phyloP scores from a whole-genome alignment of 1,284 basidiomycete species.

The Cystobasidium slooffiae region DNA sequence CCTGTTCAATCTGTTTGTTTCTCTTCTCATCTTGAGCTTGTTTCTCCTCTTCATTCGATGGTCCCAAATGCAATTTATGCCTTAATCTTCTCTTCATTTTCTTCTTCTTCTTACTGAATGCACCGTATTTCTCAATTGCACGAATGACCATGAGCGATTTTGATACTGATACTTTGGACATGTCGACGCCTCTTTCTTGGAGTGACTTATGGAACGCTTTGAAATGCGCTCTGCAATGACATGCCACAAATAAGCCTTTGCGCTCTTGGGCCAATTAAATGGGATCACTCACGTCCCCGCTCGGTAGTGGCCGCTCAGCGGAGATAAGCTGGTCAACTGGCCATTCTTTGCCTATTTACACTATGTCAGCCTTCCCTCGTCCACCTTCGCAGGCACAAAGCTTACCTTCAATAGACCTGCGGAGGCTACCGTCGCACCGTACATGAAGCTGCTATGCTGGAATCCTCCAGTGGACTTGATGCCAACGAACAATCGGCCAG shows the following conservation, averaged over 20 bases:
- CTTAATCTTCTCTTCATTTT: slow-evolving; percentile 50
- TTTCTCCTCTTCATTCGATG: slow-evolving; percentile 21
- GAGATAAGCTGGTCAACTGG: slow-evolving; percentile 67
- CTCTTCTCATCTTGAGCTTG: slow-evolving; percentile 33
- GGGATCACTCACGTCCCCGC: slow-evolving; percentile 62
- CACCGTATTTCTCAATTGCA: slow-evolving; percentile 57
- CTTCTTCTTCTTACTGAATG: slow-evolving; percentile 55
- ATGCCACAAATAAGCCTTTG: not conserved
- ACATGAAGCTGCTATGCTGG: slow-evolving; percentile 71
- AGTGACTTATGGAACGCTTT: slow-evolving; percentile 67
- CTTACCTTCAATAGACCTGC: slow-evolving; percentile 72
- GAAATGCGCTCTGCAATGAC: slow-evolving; percentile 60
- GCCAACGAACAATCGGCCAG: slow-evolving; percentile 72
- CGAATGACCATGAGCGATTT: slow-evolving; percentile 50
- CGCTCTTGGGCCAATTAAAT: no score
- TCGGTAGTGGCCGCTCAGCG: slow-evolving; percentile 71
- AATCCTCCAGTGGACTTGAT: slow-evolving; percentile 69
- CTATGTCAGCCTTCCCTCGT: not conserved
- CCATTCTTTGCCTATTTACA: slow-evolving; percentile 61
- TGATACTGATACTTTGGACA: slow-evolving; percentile 54
- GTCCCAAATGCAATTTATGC: slow-evolving; percentile 48
- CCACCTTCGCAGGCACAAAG: no score
- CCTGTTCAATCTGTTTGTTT: slow-evolving; percentile 47
- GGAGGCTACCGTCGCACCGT: slow-evolving; percentile 62
- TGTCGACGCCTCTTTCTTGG: slow-evolving; percentile 66